Conservation (phyloP, 805 yeast species). For the Tetrapisispora namnaoensis region DNA sequence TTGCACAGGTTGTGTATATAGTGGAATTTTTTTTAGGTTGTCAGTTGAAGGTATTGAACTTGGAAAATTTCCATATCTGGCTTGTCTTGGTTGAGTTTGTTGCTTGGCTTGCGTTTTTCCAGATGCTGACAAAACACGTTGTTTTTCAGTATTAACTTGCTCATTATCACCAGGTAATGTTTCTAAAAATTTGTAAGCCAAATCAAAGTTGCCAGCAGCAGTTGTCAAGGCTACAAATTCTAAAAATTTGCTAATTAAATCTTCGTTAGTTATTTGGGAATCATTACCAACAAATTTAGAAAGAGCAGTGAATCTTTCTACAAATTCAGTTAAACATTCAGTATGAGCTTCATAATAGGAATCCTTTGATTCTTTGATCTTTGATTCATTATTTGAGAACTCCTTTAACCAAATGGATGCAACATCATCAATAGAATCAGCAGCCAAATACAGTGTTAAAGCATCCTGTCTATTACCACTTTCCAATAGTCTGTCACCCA, state of each 20-base stretch:
- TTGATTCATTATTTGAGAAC: constrained; percentile 39
- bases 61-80: background rate
- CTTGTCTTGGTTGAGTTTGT: constrained; percentile 4
- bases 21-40: background rate
- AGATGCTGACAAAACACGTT: constrained; percentile 65
- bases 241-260: constrained; percentile 43
- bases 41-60: background rate
- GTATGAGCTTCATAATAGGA: constrained; percentile 79
- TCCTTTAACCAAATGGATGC: constrained; percentile 80
- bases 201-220: constrained; percentile 70
- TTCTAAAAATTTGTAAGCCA: constrained; percentile 62
- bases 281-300: constrained; percentile 19
- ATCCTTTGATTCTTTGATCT: constrained; percentile 29
- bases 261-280: constrained; percentile 22
- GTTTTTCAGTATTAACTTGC: constrained; percentile 63
- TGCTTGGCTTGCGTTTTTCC: constrained; percentile 22
- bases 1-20: background rate
- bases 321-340: constrained; percentile 68
- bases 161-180: constrained; percentile 67
- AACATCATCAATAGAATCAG: constrained; percentile 69
- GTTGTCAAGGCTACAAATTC: constrained; percentile 79
- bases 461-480: constrained; percentile 62
- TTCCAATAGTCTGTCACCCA: constrained; percentile 69
- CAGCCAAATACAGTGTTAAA: constrained; percentile 66
- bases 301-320: constrained; percentile 71